Conservation (phyloP, 2,329 filamentous ascomycete species). For the Fusarium hainanense region DNA sequence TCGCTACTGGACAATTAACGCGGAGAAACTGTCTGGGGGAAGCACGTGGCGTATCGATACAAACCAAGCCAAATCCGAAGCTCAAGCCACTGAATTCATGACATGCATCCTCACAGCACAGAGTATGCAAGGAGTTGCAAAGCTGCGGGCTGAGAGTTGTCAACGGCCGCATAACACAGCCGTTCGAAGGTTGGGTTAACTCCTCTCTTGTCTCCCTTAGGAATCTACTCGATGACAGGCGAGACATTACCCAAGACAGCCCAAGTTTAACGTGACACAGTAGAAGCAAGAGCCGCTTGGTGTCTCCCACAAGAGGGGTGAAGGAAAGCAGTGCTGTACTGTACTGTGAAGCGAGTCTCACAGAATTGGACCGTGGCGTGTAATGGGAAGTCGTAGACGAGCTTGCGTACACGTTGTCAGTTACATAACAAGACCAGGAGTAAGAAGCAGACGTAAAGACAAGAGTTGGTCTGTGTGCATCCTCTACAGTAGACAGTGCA, state of each 20-base stretch:
- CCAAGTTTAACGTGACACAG: conserved; percentile 1
- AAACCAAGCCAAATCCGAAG: background rate
- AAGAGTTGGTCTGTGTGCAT: conserved; percentile 1
- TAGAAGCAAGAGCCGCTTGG: background rate
- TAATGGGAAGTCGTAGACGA: conserved; percentile 18
- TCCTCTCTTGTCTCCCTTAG: background rate
- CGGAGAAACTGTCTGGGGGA: background rate
- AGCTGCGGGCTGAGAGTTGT: conserved; percentile 2
- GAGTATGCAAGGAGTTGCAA: background rate
- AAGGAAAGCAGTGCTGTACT: background rate
- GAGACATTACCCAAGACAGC: conserved; percentile 14
- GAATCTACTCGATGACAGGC: conserved; percentile 6
- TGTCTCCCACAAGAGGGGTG: conserved; percentile 12
- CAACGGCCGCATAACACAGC: conserved; percentile 15
- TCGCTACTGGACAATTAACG: background rate
- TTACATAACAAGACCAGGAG: background rate
- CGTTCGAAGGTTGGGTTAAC: background rate
- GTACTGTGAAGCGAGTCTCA: conserved; percentile 9
- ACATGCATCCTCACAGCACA: background rate
- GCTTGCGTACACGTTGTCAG: background rate
- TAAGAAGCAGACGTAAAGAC: background rate
- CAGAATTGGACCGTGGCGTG: conserved; percentile 21
- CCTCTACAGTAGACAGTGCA: background rate
- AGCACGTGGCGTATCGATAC: background rate
- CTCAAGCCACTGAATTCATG: background rate